These are phyloP conservation scores for Trifolium fragiferum DNA, from an alignment of 306 rosid species.

Conservation along the genomic window DNA sequence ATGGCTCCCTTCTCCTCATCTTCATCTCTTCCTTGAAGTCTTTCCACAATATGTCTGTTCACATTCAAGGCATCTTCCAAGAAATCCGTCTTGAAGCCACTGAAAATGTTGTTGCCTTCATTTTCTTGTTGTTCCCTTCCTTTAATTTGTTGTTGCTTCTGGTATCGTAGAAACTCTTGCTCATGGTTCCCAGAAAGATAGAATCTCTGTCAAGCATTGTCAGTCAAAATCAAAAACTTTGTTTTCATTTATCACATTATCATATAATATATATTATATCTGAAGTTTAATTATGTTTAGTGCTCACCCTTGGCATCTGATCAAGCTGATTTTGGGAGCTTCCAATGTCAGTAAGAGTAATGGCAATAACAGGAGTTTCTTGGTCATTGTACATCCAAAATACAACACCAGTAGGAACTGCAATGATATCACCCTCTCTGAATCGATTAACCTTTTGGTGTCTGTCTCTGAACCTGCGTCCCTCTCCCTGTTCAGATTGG, in stretches of 20 bases:
- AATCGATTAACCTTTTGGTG: slow-evolving; percentile 49
- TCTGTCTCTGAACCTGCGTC: slow-evolving; percentile 22
- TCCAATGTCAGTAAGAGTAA: slow-evolving; percentile 49
- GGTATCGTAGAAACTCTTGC: slow-evolving; percentile 40
- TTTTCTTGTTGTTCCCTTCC: slow-evolving; percentile 16
- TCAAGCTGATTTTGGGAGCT: slow-evolving; percentile 69
- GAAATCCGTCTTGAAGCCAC: slow-evolving; percentile 47
- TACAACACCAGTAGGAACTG: slow-evolving; percentile 42
- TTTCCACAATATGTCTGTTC: slow-evolving; percentile 42
- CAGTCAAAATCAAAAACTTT: not conserved
- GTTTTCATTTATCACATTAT: not conserved
- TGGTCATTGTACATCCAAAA: slow-evolving; percentile 45
- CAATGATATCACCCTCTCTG: slow-evolving; percentile 43
- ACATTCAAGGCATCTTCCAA: slow-evolving; percentile 54
- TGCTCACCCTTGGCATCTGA: slow-evolving; percentile 58
- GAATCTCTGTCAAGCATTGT: slow-evolving; percentile 55
- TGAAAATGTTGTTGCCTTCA: slow-evolving; percentile 48
- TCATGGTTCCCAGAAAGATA: slow-evolving; percentile 71
- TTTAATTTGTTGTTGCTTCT: not conserved
- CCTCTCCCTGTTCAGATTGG: slow-evolving; percentile 26
- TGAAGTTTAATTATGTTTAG: not conserved
- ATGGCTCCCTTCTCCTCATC: slow-evolving; percentile 50
- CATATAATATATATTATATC: not conserved
- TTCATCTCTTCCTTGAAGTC: slow-evolving; percentile 52
- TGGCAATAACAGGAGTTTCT: slow-evolving; percentile 41